These are phyloP conservation scores for Solanum pimpinellifolium DNA, from an alignment of 257 asterid genomes.

Conservation along the genomic window DNA sequence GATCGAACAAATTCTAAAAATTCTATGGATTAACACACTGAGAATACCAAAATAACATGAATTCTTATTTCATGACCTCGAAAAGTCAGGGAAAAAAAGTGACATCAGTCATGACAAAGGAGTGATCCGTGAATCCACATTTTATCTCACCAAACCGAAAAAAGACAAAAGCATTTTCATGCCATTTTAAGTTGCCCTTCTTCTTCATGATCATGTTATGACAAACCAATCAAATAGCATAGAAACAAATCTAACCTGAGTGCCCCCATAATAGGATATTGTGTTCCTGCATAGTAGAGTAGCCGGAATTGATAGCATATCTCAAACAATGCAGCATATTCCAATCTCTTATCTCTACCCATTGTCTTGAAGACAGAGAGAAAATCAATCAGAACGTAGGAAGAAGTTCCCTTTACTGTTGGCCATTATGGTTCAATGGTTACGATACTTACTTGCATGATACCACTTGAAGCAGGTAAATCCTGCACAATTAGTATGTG, in stretches of 20 bases:
- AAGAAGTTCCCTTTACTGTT: not conserved
- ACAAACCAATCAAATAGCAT: not conserved
- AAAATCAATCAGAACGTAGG: slow-evolving; percentile 1
- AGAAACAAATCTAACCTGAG: slow-evolving; percentile 50
- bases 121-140: not conserved
- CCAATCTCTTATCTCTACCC: slow-evolving; percentile 92
- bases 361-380: slow-evolving; percentile 45
- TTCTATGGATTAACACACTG: not conserved
- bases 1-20: not conserved
- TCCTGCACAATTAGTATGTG: slow-evolving; percentile 44
- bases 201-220: not conserved
- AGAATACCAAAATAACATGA: not conserved
- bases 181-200: not conserved
- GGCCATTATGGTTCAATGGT: not conserved
- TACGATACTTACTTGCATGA: slow-evolving; percentile 78
- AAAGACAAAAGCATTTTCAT: not conserved
- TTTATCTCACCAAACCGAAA: not conserved
- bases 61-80: not conserved
- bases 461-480: slow-evolving; percentile 81
- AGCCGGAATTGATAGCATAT: slow-evolving; percentile 80
- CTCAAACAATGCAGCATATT: slow-evolving; percentile 85
- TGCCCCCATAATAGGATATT: slow-evolving; percentile 95
- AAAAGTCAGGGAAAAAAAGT: no score
- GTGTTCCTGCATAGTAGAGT: slow-evolving; percentile 84
- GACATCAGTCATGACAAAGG: not conserved